Evolutionary conservation across 371 early-diverging fungal genomes (phyloP).

Genomic region (Mortierella sp.): DNA sequence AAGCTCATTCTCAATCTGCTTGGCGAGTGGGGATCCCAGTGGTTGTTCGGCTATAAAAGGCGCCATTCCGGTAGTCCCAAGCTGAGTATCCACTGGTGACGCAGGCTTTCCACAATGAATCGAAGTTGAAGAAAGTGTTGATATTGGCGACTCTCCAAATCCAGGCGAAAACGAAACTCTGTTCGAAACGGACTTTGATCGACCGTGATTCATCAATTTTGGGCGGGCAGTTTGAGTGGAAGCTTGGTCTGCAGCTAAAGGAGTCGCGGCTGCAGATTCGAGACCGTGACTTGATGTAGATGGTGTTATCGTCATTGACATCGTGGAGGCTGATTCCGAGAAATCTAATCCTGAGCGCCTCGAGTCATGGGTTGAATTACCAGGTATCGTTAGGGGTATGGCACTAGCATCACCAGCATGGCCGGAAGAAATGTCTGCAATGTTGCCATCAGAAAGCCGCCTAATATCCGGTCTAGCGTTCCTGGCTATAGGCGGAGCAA

Average conservation of each 20-base stretch:
- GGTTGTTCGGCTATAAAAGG: conserved; percentile 38
- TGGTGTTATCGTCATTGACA: conserved; percentile 15
- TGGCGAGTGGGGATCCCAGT: conserved; percentile 38
- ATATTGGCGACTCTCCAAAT: conserved; percentile 20
- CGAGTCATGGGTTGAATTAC: no score
- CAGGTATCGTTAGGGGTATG: background rate
- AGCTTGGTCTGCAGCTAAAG: conserved; percentile 5
- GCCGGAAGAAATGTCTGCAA: conserved; percentile 49
- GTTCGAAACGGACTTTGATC: conserved; percentile 51
- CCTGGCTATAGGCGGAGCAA: conserved; percentile 22
- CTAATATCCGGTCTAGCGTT: conserved; percentile 54
- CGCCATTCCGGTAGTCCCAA: background rate
- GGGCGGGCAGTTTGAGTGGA: conserved; percentile 32
- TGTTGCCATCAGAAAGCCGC: conserved; percentile 44
- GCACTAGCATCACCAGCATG: conserved; percentile 3
- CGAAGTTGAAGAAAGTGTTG: conserved; percentile 31
- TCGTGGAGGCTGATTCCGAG: conserved; percentile 12
- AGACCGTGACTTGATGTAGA: conserved; percentile 4
- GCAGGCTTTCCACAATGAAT: conserved; percentile 20
- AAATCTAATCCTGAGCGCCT: background rate
- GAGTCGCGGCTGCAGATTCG: background rate
- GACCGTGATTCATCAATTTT: conserved; percentile 40
- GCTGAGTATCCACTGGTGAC: conserved; percentile 15
- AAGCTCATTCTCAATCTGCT: conserved; percentile 40
- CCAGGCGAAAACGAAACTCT: conserved; percentile 54